Evolutionary conservation across 306 rosid genomes (phyloP).

Genomic region (Vigna angularis): DNA sequence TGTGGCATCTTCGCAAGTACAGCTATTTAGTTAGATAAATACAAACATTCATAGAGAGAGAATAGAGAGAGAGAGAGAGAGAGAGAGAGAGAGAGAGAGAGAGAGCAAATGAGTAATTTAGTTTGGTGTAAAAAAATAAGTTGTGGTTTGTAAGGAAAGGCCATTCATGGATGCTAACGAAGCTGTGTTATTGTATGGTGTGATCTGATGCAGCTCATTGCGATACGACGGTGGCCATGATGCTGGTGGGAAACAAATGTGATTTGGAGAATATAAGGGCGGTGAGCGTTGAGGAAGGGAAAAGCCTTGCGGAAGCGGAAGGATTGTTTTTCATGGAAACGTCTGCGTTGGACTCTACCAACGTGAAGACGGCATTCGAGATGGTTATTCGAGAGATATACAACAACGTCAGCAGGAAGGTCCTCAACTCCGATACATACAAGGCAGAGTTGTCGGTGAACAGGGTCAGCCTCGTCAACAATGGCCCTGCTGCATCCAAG

Average conservation of each 20-base stretch:
- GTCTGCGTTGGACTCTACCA: slow-evolving; percentile 88
- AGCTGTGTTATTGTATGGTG: too few relatives aligned
- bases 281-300: slow-evolving; percentile 89
- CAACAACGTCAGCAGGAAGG: slow-evolving; percentile 92
- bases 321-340: slow-evolving; percentile 97
- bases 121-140: too few relatives aligned
- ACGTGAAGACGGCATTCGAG: slow-evolving; percentile 86
- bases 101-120: too few relatives aligned
- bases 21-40: not conserved
- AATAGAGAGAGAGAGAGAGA: too few relatives aligned
- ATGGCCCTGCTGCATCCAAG: slow-evolving; percentile 66
- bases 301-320: slow-evolving; percentile 85
- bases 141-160: not conserved
- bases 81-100: too few relatives aligned
- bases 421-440: slow-evolving; percentile 88
- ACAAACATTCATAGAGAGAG: too few relatives aligned
- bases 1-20: not conserved
- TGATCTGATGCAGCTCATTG: slow-evolving; percentile 77
- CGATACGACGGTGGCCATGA: slow-evolving; percentile 85
- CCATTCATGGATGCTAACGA: too few relatives aligned
- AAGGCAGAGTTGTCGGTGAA: slow-evolving; percentile 91
- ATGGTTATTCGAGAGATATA: slow-evolving; percentile 87
- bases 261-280: slow-evolving; percentile 85
- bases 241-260: slow-evolving; percentile 92
- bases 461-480: slow-evolving; percentile 84